Percentiles rank a stretch among this genome's conserved stretches.
Conservation (phyloP, 2,329 filamentous ascomycete genomes). For the Pseudocercospora musae region DNA sequence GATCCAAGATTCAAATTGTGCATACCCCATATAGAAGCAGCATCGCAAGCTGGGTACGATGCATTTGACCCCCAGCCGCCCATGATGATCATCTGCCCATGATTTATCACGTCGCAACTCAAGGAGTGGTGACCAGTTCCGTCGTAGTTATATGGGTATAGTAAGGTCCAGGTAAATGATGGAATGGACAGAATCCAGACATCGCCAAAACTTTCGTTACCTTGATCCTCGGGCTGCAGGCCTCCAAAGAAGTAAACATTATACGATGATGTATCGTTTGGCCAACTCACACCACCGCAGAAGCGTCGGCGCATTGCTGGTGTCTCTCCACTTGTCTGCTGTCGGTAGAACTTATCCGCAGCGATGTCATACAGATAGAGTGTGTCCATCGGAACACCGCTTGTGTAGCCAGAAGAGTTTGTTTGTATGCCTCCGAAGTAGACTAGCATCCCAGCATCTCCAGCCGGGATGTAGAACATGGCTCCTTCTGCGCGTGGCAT, state of each 20-base stretch:
- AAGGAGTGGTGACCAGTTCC: constrained; percentile 53
- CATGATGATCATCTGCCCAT: constrained; percentile 61
- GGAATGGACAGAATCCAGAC: constrained; percentile 61
- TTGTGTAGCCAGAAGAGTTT: constrained; percentile 42
- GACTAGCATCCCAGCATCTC: constrained; percentile 57
- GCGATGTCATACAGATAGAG: constrained; percentile 61
- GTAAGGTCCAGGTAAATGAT: constrained; percentile 59
- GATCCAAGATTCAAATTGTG: constrained; percentile 53
- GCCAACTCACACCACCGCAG: constrained; percentile 60
- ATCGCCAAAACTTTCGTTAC: constrained; percentile 57
- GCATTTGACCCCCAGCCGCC: constrained; percentile 58
- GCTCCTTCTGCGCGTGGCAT: constrained; percentile 57
- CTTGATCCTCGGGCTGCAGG: constrained; percentile 34
- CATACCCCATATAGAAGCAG: constrained; percentile 45
- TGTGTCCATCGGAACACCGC: constrained; percentile 25
- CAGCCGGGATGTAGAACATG: constrained; percentile 59
- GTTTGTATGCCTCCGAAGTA: constrained; percentile 62
- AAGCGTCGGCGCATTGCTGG: constrained; percentile 56
- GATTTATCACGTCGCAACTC: constrained; percentile 56
- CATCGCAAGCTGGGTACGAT: constrained; percentile 48
- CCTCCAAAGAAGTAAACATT: constrained; percentile 67
- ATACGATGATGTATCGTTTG: constrained; percentile 58
- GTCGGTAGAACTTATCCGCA: constrained; percentile 59
- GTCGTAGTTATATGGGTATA: constrained; percentile 33
- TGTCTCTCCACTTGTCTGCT: constrained; percentile 53